Conservation (phyloP, 2,329 filamentous ascomycete species). For the Neofusicoccum laricinum region DNA sequence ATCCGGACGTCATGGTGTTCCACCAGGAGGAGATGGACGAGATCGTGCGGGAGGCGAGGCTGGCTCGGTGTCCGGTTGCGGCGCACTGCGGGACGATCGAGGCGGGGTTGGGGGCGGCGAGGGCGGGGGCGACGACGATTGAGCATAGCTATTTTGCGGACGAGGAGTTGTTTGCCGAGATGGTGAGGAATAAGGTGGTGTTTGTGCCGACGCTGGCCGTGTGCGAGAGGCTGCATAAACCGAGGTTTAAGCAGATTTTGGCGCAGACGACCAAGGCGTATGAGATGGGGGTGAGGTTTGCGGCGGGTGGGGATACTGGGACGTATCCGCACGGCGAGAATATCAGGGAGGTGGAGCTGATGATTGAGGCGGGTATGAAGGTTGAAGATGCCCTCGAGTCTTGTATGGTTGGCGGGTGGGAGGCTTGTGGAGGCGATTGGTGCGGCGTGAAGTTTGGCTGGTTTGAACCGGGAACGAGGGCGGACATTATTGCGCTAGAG, state of each 20-base stretch:
- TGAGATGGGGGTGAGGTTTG: conserved; percentile 16
- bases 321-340: conserved; percentile 54
- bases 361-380: conserved; percentile 51
- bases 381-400: conserved; percentile 50
- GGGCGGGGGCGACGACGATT: conserved; percentile 31
- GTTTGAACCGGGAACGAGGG: conserved; percentile 48
- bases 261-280: conserved; percentile 40
- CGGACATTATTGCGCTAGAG: conserved; percentile 52
- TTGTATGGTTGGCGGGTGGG: conserved; percentile 54
- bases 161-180: conserved; percentile 41
- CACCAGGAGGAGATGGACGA: conserved; percentile 24
- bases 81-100: conserved; percentile 28
- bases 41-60: conserved; percentile 28
- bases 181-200: conserved; percentile 46
- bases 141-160: conserved; percentile 27
- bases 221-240: conserved; percentile 30
- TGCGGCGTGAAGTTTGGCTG: conserved; percentile 54
- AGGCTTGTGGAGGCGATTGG: conserved; percentile 53
- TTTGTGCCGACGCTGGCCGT: conserved; percentile 55
- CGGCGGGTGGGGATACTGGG: conserved; percentile 19
- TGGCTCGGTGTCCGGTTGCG: conserved; percentile 26
- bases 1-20: conserved; percentile 18
- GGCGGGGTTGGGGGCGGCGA: conserved; percentile 29
- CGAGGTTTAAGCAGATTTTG: conserved; percentile 16
- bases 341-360: conserved; percentile 53